Evolutionary conservation across 2,329 filamentous ascomycete genomes (phyloP).

Genomic region (Graphilbum fragrans): DNA sequence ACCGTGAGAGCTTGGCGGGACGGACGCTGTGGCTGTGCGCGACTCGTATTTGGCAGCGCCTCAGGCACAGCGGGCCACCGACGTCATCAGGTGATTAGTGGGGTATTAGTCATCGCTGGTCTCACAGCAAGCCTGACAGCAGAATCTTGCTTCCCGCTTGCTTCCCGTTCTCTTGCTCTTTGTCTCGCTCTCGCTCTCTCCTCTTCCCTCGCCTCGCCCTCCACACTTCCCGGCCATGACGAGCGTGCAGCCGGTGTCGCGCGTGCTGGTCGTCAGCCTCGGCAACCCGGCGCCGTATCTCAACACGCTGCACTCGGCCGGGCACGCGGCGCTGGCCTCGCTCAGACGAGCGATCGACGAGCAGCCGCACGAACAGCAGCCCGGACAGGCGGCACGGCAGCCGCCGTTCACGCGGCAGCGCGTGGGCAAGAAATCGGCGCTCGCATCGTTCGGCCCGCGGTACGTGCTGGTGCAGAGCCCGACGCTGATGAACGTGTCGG

Average conservation of each 20-base stretch:
- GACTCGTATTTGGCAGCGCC: no score
- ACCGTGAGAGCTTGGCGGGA: no score
- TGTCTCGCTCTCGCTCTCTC: no score
- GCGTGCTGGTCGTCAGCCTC: constrained; percentile 71
- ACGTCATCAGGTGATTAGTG: no score
- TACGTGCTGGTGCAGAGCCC: constrained; percentile 65
- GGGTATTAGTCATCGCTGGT: no score
- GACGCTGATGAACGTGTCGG: constrained; percentile 75
- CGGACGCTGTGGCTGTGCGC: no score
- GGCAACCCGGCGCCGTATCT: constrained; percentile 72
- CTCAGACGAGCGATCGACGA: constrained; percentile 37
- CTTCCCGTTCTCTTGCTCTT: no score
- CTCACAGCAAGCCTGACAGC: no score
- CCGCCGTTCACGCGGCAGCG: constrained; percentile 34
- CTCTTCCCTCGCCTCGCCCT: no score
- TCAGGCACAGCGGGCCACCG: no score
- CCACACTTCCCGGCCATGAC: neutral
- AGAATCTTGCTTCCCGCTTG: no score
- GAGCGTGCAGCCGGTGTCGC: neutral
- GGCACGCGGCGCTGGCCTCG: constrained; percentile 61
- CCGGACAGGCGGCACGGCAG: constrained; percentile 22
- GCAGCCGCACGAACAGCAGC: neutral
- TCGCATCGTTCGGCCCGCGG: constrained; percentile 33
- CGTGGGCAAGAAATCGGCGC: constrained; percentile 37
- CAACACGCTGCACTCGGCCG: constrained; percentile 75